A percentile compares a stretch with the other conserved stretches of the same genome.
Conservation (phyloP, 1,139 yeast species). For the Pneumocystis canis region DNA sequence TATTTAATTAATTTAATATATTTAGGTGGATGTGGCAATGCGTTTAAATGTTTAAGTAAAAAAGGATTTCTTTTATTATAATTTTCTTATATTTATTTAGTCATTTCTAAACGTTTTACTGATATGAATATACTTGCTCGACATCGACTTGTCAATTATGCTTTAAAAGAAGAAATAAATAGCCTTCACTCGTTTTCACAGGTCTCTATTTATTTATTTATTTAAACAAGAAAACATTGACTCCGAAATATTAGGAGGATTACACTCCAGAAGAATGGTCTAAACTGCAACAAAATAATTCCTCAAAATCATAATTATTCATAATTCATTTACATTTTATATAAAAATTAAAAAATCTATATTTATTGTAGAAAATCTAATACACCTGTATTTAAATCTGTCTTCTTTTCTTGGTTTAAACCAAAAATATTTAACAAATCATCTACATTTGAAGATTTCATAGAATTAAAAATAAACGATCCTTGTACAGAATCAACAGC, state of each 20-base stretch:
- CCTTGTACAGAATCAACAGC: constrained; percentile 18
- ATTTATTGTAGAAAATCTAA: constrained; percentile 39
- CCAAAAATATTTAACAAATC: constrained; percentile 7
- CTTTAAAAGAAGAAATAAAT: not conserved
- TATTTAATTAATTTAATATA: not conserved
- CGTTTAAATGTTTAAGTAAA: not conserved
- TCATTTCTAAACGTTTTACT: not conserved
- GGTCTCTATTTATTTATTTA: not conserved
- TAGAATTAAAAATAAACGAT: constrained; percentile 13
- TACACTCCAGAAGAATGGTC: constrained; percentile 1
- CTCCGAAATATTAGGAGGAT: not conserved
- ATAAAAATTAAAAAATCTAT: not conserved
- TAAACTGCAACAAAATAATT: not conserved
- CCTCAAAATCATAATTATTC: not conserved
- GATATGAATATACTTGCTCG: not conserved
- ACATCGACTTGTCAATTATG: not conserved
- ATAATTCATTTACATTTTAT: not conserved
- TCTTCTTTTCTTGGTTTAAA: constrained; percentile 17
- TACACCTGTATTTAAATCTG: constrained; percentile 34
- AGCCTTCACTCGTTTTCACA: not conserved
- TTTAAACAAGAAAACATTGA: not conserved
- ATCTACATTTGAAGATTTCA: constrained; percentile 14
- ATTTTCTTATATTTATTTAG: not conserved
- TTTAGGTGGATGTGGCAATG: not conserved
- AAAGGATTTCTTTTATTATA: no score